These are phyloP conservation scores for Pneumocystis oryctolagi DNA, from an alignment of 1,139 yeast genomes.

Conservation along the genomic window DNA sequence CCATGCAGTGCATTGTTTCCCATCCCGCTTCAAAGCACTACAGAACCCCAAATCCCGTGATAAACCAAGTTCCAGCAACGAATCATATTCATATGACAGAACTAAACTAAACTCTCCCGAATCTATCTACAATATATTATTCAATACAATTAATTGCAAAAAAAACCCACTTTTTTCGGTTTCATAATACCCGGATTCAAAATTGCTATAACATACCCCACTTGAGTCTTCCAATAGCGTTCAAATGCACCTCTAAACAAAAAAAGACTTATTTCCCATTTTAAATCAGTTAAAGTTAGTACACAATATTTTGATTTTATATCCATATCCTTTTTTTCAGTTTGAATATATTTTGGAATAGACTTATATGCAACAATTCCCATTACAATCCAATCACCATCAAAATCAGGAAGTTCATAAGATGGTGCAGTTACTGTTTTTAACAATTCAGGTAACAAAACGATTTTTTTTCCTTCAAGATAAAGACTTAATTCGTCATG, in stretches of 20 bases:
- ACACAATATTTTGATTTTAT: slow-evolving; percentile 41
- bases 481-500: slow-evolving; percentile 24
- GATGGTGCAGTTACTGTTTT: slow-evolving; percentile 57
- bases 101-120: slow-evolving; percentile 40
- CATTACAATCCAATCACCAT: slow-evolving; percentile 54
- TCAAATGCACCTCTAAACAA: slow-evolving; percentile 55
- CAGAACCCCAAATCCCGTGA: slow-evolving; percentile 62
- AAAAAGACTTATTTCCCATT: slow-evolving; percentile 41
- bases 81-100: slow-evolving; percentile 37
- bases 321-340: slow-evolving; percentile 21
- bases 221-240: slow-evolving; percentile 52
- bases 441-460: slow-evolving; percentile 42
- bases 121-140: slow-evolving; percentile 5
- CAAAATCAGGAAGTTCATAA: slow-evolving; percentile 48
- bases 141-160: slow-evolving; percentile 9
- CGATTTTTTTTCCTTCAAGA: slow-evolving; percentile 35
- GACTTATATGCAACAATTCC: slow-evolving; percentile 54
- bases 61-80: slow-evolving; percentile 57
- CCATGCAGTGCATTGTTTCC: slow-evolving; percentile 42
- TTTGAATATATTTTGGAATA: slow-evolving; percentile 27
- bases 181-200: slow-evolving; percentile 54
- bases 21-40: slow-evolving; percentile 33
- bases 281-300: slow-evolving; percentile 54
- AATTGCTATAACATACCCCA: slow-evolving; percentile 61
- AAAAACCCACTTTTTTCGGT: slow-evolving; percentile 15